Base-by-base conservation (phyloP, 2,329 filamentous ascomycete species). In the Xylaria sp. region DNA sequence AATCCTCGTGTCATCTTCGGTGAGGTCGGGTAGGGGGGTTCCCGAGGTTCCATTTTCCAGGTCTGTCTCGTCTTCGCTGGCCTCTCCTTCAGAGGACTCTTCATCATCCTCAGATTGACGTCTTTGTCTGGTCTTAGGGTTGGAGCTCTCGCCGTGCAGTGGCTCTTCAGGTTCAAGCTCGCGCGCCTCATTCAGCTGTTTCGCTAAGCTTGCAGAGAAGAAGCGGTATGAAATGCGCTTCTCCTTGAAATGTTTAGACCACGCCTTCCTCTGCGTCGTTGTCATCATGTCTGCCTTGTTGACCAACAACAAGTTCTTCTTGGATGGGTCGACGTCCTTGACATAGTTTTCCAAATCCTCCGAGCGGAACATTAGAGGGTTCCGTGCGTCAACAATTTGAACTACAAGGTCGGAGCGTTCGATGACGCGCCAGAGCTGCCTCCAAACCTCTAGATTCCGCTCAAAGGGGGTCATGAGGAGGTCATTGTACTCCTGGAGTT, bases 281-380 rank as follows among this genome's bases (percentile, higher is more conserved):
- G 93, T 96, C 91, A 99, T 93, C 95, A 99, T 97, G 78, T 99
- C 95, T 46, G 95, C 93, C 83, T 99, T 99, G 83, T 99, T 99
- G 73, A 99, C 94, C 57, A 99, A 82, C 58, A 99, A 77, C 72
- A 99, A 74, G 75, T 98, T 99, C 74, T 93, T 86, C 81, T 99
- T 98, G 74, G 87, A 89, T 1, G 87, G 78, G 71, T 96, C 90
- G 25, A 98, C 90, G 70, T 96, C 92, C 78, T 97, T 96, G 71
- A 99, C 95, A 70, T 99, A 99, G 67, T 82, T 84, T 74, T 98
- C 95, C 63, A 99, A 79, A 80, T 99, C 95, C 69, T 96, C 94
- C 4, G 91, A 97, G 60, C 96, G 87, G 80, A 98, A 99, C 69
- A 98, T 85, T 17, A 99, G 81, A 2, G 95, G 95, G 76, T 97